Conservation (phyloP, 2,329 filamentous ascomycete species). For the Aspergillus fumigatus region DNA sequence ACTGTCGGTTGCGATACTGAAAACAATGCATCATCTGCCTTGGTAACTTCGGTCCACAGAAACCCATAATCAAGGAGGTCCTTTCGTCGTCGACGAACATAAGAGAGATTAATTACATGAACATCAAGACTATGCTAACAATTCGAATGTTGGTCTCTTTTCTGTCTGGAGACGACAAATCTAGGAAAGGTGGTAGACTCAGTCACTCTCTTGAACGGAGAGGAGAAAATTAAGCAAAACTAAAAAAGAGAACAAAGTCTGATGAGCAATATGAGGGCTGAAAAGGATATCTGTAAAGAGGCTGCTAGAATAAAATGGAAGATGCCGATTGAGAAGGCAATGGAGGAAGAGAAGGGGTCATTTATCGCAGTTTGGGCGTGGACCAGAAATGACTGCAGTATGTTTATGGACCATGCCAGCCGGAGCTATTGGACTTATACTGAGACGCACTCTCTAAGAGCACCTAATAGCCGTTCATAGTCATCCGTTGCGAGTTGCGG, state of each 20-base stretch:
- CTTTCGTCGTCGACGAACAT: slow-evolving; percentile 25
- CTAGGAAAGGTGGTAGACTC: slow-evolving; percentile 23
- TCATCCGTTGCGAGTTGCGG: slow-evolving; percentile 94
- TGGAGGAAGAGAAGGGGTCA: slow-evolving; percentile 15
- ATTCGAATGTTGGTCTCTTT: slow-evolving; percentile 26
- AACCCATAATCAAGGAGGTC: slow-evolving; percentile 10
- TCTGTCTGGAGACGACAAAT: slow-evolving; percentile 22
- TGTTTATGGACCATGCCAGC: slow-evolving; percentile 17
- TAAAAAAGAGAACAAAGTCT: slow-evolving; percentile 14
- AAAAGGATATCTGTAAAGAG: slow-evolving; percentile 39
- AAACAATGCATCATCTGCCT: slow-evolving; percentile 3
- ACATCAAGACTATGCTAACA: slow-evolving; percentile 22
- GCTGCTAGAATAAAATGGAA: slow-evolving; percentile 29
- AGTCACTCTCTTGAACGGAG: slow-evolving; percentile 15
- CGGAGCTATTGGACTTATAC: slow-evolving; percentile 13
- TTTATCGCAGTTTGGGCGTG: slow-evolving; percentile 12
- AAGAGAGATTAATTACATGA: slow-evolving; percentile 36
- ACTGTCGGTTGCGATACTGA: slow-evolving; percentile 1
- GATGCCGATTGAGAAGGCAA: slow-evolving; percentile 17
- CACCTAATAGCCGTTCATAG: slow-evolving; percentile 93
- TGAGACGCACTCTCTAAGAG: slow-evolving; percentile 5
- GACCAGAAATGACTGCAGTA: slow-evolving; percentile 9
- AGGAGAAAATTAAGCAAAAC: slow-evolving; percentile 17
- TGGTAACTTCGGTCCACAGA: not conserved
- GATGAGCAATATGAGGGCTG: slow-evolving; percentile 25